Evolutionary conservation across 345 rosid genomes (phyloP), one percentile per base, ranked within the genome.

Genomic region (Gossypium mustelinum): DNA sequence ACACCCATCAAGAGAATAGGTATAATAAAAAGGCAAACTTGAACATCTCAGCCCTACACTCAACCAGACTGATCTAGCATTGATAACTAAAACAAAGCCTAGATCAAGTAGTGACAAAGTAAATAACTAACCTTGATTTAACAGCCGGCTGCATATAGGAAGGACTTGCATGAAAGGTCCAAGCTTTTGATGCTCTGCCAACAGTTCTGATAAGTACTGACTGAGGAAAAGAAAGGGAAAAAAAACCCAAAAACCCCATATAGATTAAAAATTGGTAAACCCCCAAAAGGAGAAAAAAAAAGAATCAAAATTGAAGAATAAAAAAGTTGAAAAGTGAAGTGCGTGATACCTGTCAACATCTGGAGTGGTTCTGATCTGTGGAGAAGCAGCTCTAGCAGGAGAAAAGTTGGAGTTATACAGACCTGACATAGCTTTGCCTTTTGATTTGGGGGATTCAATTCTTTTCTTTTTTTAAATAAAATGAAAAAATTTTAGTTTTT

Each of bases 351-450:
- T 89, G 85, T 91, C 98, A 78, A 86, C 88, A 85, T 96, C 98
- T 68, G 97, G 89, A 63, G 86, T 75, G 90, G 85, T 87, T 85
- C 97, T 88, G 88, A 93, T 91, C 89, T 89, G 99, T 2, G 99
- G 99, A 83, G 99, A 96, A 78, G 97, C 97, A 81, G 97, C 97
- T 84, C 98, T 86, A 68, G 96, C 97, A 69, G 98, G 99, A 62
- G 99, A 95, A 86, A 86, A 95, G 85, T 85, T 92, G 79, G 92
- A 85, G 86, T 96, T 92, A 82, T 93, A 96, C 85, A 96, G 79
- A 80, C 99, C 98, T 72, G 98, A 93, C 99, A 96, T 96, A 71
- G 85, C 75, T 27, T 73, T 39, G 75, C 52, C 69, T 76, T 57
- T 71, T 34, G 41, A 34, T 34, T 34, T 34, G 41, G 77, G 59